Evolutionary conservation across 2,329 filamentous ascomycete species (phyloP).

Genomic region (Cordyceps cicadae): DNA sequence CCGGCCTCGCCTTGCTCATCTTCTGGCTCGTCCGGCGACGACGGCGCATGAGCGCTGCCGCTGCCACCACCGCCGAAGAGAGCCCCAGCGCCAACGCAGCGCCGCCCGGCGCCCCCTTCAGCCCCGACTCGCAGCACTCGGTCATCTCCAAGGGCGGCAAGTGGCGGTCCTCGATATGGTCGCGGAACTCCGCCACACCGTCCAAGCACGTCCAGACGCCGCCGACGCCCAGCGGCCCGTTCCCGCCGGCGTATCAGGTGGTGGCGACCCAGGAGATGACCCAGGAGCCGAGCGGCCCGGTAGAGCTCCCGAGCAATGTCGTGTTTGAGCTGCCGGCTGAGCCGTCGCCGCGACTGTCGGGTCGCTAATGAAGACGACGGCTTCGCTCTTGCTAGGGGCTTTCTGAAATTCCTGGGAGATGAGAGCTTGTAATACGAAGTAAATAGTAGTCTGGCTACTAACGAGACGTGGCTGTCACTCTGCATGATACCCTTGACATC

Average conservation of each 20-base stretch:
- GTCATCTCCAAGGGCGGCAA: not conserved
- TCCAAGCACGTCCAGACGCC: not conserved
- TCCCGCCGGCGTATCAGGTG: not conserved
- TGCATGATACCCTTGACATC: not conserved
- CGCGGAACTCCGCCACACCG: not conserved
- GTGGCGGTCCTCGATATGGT: not conserved
- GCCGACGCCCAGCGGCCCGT: not conserved
- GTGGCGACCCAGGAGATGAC: not conserved
- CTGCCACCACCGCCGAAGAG: too few species aligned
- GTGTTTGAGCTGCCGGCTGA: not conserved
- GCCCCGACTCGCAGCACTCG: not conserved
- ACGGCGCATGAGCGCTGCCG: too few species aligned
- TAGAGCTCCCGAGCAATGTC: not conserved
- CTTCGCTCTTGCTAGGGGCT: constrained; percentile 61
- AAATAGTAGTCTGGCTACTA: not conserved
- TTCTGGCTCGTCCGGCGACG: not conserved
- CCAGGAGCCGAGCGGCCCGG: not conserved
- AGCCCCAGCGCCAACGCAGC: too few species aligned
- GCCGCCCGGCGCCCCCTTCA: not conserved
- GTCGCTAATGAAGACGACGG: constrained; percentile 68
- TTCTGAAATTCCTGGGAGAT: constrained; percentile 68
- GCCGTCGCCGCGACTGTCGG: not conserved
- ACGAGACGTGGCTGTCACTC: too few species aligned
- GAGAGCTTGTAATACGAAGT: not conserved
- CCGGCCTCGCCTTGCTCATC: not conserved